A percentile compares a stretch with the other conserved stretches of the same genome.
Conservation (phyloP, 129 eudicot species). For the Smallanthus sonchifolius region DNA sequence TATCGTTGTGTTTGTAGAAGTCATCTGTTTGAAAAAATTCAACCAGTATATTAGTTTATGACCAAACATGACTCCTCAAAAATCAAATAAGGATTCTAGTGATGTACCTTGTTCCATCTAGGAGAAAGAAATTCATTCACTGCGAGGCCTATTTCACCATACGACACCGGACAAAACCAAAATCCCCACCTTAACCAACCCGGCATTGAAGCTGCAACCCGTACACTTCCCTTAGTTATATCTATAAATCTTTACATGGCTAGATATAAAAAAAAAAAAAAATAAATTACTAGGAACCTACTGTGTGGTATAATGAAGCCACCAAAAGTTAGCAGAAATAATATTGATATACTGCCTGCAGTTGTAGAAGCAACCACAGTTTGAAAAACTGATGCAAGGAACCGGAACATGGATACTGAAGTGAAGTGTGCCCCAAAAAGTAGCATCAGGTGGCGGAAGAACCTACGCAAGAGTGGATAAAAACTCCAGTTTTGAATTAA, state of each 20-base stretch:
- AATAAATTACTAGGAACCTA: conserved; percentile 17
- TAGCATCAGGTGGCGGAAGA: conserved; percentile 53
- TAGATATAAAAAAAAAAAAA: neutral
- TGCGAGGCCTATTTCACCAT: conserved; percentile 72
- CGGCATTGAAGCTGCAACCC: conserved; percentile 74
- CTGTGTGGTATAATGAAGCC: conserved; percentile 68
- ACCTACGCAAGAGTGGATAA: conserved; percentile 32
- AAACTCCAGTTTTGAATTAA: neutral
- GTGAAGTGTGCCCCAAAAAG: conserved; percentile 49
- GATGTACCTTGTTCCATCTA: conserved; percentile 66
- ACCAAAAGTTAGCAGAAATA: conserved; percentile 40
- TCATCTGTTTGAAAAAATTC: conserved; percentile 17
- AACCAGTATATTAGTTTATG: neutral
- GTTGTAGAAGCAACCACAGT: conserved; percentile 37
- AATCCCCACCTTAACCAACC: conserved; percentile 76
- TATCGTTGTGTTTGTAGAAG: conserved; percentile 35
- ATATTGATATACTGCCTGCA: conserved; percentile 43
- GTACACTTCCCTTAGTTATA: conserved; percentile 19
- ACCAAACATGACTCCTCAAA: neutral
- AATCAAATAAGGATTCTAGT: neutral
- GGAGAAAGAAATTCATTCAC: conserved; percentile 70
- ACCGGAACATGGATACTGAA: conserved; percentile 61
- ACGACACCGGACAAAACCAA: conserved; percentile 72
- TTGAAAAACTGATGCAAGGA: conserved; percentile 54
- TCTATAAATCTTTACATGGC: neutral